Evolutionary conservation across 2,329 filamentous ascomycete species (phyloP).

Genomic region (Talaromyces piceae): DNA sequence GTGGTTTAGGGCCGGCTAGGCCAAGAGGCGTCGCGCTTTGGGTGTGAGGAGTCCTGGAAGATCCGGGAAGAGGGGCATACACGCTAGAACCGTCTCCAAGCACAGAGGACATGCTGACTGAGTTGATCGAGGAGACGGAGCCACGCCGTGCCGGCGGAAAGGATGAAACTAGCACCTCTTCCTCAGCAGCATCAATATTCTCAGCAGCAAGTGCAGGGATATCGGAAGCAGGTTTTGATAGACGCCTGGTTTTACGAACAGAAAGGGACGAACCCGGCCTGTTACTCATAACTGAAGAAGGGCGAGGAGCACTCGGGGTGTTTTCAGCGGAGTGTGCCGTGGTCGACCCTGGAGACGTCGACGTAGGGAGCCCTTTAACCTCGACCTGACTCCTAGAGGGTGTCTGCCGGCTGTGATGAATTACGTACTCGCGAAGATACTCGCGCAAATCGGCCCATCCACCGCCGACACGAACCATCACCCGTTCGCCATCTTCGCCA

Average conservation of each 20-base stretch:
- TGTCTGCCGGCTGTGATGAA: constrained; percentile 74
- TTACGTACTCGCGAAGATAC: constrained; percentile 87
- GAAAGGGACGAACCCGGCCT: constrained; percentile 33
- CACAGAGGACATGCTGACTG: constrained; percentile 23
- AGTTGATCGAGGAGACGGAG: constrained; percentile 33
- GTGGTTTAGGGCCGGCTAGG: constrained; percentile 38
- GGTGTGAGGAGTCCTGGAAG: constrained; percentile 14
- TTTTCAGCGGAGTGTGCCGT: constrained; percentile 16
- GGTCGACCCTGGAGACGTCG: constrained; percentile 24
- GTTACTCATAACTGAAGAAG: constrained; percentile 28
- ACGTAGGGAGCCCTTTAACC: constrained; percentile 42
- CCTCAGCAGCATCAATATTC: constrained; percentile 21
- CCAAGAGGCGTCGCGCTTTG: constrained; percentile 32
- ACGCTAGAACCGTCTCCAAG: constrained; percentile 20
- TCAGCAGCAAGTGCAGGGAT: constrained; percentile 20
- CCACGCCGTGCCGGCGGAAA: constrained; percentile 24
- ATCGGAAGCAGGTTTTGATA: constrained; percentile 27
- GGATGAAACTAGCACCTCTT: constrained; percentile 23
- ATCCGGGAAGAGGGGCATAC: constrained; percentile 20
- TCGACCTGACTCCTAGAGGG: constrained; percentile 51
- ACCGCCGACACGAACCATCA: constrained; percentile 96
- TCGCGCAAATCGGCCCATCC: constrained; percentile 98
- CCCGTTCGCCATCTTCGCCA: constrained; percentile 79
- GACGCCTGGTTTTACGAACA: constrained; percentile 31
- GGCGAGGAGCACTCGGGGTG: constrained; percentile 25